Evolutionary conservation across 371 early-diverging fungal species (phyloP).

Genomic region (Haplosporangium sp.): DNA sequence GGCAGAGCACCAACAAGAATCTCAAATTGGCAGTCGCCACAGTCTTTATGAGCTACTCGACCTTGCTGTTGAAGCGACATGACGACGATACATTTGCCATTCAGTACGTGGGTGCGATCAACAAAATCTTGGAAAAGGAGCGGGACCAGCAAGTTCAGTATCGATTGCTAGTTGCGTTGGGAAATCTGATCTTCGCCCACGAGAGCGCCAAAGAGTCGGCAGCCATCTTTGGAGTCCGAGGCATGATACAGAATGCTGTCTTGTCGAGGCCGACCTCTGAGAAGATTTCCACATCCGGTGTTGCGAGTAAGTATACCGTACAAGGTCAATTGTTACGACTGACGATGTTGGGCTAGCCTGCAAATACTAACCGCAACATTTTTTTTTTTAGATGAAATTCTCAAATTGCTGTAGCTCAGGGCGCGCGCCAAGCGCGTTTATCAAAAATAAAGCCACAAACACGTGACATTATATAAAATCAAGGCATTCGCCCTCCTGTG

Average conservation of each 20-base stretch:
- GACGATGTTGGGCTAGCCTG: not conserved
- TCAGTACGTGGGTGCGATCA: slow-evolving; percentile 33
- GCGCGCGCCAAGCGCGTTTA: not conserved
- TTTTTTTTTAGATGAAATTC: slow-evolving; percentile 27
- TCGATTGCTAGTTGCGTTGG: slow-evolving; percentile 47
- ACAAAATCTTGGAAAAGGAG: slow-evolving; percentile 40
- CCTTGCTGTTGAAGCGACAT: slow-evolving; percentile 40
- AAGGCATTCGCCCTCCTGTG: not conserved
- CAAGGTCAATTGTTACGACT: not conserved
- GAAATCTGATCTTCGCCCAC: slow-evolving; percentile 50
- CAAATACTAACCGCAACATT: not conserved
- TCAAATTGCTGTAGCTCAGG: slow-evolving; percentile 19
- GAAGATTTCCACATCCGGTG: slow-evolving; percentile 23
- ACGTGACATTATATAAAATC: not conserved
- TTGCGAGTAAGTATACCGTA: slow-evolving; percentile 41
- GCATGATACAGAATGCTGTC: slow-evolving; percentile 36
- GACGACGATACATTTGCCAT: slow-evolving; percentile 40
- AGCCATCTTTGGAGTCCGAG: slow-evolving; percentile 42
- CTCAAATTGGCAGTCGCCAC: slow-evolving; percentile 35
- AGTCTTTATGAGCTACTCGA: slow-evolving; percentile 50
- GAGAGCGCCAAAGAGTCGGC: slow-evolving; percentile 52
- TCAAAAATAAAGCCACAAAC: not conserved
- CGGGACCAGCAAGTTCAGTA: slow-evolving; percentile 54
- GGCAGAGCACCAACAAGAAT: slow-evolving; percentile 51
- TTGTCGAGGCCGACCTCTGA: slow-evolving; percentile 40